phyloP scores from a whole-genome alignment of 73 alveolate genomes.

The Loxodes magnus region DNA sequence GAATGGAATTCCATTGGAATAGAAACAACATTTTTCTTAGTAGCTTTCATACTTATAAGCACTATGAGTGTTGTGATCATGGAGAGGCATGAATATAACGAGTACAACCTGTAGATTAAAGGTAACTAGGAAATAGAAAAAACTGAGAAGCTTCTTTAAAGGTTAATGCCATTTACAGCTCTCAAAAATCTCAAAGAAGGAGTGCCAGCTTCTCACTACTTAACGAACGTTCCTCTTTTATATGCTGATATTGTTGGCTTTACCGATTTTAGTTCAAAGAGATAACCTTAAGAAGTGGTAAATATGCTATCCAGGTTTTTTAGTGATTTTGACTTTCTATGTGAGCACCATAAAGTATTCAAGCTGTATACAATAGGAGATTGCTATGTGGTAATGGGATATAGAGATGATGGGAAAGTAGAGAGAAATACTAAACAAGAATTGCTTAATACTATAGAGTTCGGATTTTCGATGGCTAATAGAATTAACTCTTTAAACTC shows the following conservation, averaged over 20 bases:
- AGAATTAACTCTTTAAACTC: constrained; percentile 27
- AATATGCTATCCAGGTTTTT: constrained; percentile 77
- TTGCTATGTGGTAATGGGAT: constrained; percentile 67
- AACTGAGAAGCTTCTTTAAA: constrained; percentile 32
- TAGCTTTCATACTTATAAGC: background rate
- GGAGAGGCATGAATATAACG: background rate
- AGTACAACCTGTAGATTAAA: constrained; percentile 22
- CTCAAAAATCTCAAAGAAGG: constrained; percentile 44
- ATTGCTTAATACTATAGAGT: constrained; percentile 49
- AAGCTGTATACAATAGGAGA: constrained; percentile 62
- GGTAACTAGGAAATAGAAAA: constrained; percentile 30
- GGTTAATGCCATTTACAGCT: constrained; percentile 47
- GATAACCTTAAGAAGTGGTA: constrained; percentile 86
- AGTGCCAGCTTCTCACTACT: constrained; percentile 51
- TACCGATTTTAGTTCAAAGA: constrained; percentile 57
- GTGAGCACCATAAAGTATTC: constrained; percentile 65
- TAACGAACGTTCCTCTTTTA: constrained; percentile 82
- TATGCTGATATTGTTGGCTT: constrained; percentile 84
- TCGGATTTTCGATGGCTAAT: constrained; percentile 46
- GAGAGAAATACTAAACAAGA: constrained; percentile 49
- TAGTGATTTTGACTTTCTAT: constrained; percentile 82
- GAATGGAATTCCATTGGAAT: background rate
- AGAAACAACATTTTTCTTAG: background rate
- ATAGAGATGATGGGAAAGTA: constrained; percentile 43
- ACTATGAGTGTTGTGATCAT: background rate